Conservation (phyloP, 306 rosid species). For the Corylus americana region DNA sequence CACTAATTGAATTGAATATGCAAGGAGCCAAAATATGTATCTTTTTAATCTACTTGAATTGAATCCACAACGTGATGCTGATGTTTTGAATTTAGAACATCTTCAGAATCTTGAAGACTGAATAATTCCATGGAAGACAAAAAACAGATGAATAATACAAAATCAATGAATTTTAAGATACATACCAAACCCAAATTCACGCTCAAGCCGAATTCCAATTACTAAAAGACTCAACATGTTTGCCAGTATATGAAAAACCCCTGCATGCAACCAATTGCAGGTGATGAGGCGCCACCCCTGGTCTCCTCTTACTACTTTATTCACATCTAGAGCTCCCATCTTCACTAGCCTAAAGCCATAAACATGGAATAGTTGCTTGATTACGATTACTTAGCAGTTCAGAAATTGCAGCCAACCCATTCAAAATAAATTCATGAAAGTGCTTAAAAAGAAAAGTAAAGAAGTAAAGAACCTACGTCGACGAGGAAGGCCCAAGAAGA, state of each 20-base stretch:
- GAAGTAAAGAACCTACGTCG: conserved; percentile 53
- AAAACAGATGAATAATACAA: not conserved
- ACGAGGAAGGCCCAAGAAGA: conserved; percentile 89
- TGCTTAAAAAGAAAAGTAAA: not conserved
- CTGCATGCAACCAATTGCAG: conserved; percentile 94
- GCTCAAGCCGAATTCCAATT: conserved; percentile 94
- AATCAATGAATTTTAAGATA: not conserved
- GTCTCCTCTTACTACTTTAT: conserved; percentile 59
- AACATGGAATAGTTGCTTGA: conserved; percentile 21
- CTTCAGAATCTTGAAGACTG: not conserved
- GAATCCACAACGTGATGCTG: not conserved
- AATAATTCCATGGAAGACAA: not conserved
- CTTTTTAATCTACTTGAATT: not conserved
- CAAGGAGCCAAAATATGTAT: not conserved
- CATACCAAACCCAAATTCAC: conserved; percentile 94
- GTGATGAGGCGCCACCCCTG: conserved; percentile 92
- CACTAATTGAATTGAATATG: not conserved
- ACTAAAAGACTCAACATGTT: conserved; percentile 89
- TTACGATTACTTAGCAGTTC: conserved; percentile 8
- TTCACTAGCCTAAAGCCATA: conserved; percentile 62
- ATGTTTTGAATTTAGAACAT: not conserved
- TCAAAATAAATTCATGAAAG: not conserved
- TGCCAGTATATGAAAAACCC: conserved; percentile 82
- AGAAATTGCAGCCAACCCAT: not conserved
- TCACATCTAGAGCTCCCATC: conserved; percentile 90